Conservation (phyloP, 805 yeast genomes). For the Nakazawaea ishiwadae region DNA sequence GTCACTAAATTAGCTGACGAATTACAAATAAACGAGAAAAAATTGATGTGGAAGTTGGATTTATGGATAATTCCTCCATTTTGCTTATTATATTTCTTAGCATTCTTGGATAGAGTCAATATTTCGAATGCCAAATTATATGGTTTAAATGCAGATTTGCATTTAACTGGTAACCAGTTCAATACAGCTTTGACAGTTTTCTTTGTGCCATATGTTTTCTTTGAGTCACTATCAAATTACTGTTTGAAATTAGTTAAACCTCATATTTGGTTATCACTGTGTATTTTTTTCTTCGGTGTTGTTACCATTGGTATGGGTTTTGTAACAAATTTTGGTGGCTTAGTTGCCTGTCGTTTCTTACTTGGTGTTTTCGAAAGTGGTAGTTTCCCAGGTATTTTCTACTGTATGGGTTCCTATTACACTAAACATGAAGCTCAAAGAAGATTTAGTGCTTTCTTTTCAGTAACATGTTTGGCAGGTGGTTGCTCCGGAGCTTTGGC, state of each 20-base stretch:
- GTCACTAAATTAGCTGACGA: constrained; percentile 36
- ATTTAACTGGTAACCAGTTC: constrained; percentile 53
- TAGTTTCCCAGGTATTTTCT: constrained; percentile 72
- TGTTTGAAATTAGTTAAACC: constrained; percentile 55
- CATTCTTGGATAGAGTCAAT: constrained; percentile 78
- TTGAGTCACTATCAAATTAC: constrained; percentile 64
- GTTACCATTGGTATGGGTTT: constrained; percentile 65
- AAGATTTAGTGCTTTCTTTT: constrained; percentile 64
- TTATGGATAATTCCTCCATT: constrained; percentile 72
- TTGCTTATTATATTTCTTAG: constrained; percentile 66
- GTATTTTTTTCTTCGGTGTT: constrained; percentile 61
- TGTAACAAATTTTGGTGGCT: constrained; percentile 50
- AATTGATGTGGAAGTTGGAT: constrained; percentile 62
- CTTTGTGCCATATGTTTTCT: constrained; percentile 64
- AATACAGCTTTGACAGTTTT: constrained; percentile 64
- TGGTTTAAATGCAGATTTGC: constrained; percentile 54
- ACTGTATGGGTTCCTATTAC: constrained; percentile 63
- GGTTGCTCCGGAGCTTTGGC: constrained; percentile 77
- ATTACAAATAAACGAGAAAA: constrained; percentile 47
- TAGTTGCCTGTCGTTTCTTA: constrained; percentile 58
- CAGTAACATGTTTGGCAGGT: constrained; percentile 72
- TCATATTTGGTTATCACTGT: constrained; percentile 55
- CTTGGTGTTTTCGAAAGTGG: constrained; percentile 69
- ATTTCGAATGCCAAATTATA: constrained; percentile 77
- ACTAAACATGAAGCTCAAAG: constrained; percentile 61